Evolutionary conservation across 345 rosid species (phyloP).

Genomic region (Salix caprea): DNA sequence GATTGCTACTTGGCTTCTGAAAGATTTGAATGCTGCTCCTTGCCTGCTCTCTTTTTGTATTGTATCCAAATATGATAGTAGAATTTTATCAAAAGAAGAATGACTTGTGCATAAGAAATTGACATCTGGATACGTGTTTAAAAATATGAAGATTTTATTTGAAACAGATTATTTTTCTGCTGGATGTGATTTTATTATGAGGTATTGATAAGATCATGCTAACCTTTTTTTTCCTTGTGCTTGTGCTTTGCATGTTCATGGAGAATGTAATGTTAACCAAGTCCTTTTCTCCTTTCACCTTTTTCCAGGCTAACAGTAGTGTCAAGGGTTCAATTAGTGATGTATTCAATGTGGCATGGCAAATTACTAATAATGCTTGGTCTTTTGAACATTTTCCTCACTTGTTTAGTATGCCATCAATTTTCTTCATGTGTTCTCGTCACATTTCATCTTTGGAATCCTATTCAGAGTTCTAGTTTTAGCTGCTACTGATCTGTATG

Average conservation of each 20-base stretch:
- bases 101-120: too few relatives aligned
- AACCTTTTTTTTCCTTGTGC: neutral
- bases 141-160: neutral
- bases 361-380: neutral
- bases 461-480: neutral
- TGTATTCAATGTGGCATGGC: neutral
- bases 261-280: neutral
- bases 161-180: neutral
- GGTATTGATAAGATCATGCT: neutral
- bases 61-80: neutral
- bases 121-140: too few relatives aligned
- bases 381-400: neutral
- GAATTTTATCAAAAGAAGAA: too few relatives aligned
- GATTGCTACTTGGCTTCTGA: neutral
- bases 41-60: neutral
- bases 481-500: neutral
- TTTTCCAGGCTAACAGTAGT: neutral
- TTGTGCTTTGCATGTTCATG: neutral
- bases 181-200: neutral
- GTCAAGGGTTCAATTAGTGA: neutral
- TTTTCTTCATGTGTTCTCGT: neutral
- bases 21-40: neutral
- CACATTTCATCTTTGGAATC: neutral
- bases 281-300: neutral
- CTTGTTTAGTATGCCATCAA: neutral